These are phyloP conservation scores for Aeschynomene evenia DNA, from an alignment of 306 rosid species.

Conservation along the genomic window DNA sequence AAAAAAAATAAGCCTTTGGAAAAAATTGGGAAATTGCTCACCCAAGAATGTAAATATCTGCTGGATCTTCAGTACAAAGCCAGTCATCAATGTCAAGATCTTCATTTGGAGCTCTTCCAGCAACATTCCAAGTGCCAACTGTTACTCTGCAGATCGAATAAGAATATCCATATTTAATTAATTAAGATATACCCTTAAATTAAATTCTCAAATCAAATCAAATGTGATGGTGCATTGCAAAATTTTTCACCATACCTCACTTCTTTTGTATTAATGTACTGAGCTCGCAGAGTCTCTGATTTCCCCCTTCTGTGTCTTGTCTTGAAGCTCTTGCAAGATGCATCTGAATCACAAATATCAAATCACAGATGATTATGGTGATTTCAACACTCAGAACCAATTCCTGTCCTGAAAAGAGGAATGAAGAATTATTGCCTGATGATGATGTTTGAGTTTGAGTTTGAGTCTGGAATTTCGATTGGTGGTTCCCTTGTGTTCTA, in stretches of 20 bases:
- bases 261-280: conserved; percentile 90
- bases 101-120: conserved; percentile 72
- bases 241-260: conserved; percentile 60
- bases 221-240: conserved; percentile 18
- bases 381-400: not conserved
- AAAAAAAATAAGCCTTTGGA: not conserved
- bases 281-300: conserved; percentile 91
- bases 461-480: conserved; percentile 43
- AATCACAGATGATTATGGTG: conserved; percentile 2
- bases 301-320: conserved; percentile 80
- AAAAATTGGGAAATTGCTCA: conserved; percentile 43
- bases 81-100: conserved; percentile 84
- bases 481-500: conserved; percentile 49
- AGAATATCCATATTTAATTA: conserved; percentile 31
- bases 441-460: too few species aligned
- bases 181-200: conserved; percentile 28
- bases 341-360: conserved; percentile 51
- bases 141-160: conserved; percentile 80
- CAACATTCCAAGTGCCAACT: conserved; percentile 92
- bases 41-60: conserved; percentile 91
- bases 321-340: conserved; percentile 43
- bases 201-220: not conserved
- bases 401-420: conserved; percentile 13
- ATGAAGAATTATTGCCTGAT: conserved; percentile 58
- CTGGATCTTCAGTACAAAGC: conserved; percentile 70